Evolutionary conservation across 2,329 filamentous ascomycete genomes (phyloP).

Genomic region (Aureobasidium melanogenum): DNA sequence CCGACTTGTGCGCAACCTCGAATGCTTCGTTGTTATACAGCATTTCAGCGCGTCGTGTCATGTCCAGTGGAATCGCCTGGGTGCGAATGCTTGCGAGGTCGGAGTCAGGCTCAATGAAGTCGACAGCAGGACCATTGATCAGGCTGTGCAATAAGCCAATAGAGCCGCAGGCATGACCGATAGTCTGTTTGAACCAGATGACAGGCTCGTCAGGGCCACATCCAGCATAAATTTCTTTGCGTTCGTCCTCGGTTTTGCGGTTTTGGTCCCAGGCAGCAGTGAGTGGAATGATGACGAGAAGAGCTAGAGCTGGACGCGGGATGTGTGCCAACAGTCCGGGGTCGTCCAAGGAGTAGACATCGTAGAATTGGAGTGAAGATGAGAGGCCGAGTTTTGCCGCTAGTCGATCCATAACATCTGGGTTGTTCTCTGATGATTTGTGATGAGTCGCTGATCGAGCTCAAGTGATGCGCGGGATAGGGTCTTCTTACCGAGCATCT

Average conservation of each 20-base stretch:
- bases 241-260: slow-evolving; percentile 34
- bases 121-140: slow-evolving; percentile 39
- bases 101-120: slow-evolving; percentile 35
- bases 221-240: slow-evolving; percentile 35
- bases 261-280: slow-evolving; percentile 31
- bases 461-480: too few relatives aligned
- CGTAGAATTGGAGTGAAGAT: slow-evolving; percentile 41
- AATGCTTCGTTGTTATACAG: slow-evolving; percentile 41
- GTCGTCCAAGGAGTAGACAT: slow-evolving; percentile 46
- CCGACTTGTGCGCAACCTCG: slow-evolving; percentile 35
- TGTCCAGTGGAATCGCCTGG: slow-evolving; percentile 35
- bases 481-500: not conserved
- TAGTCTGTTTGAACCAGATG: slow-evolving; percentile 52
- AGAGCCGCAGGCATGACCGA: slow-evolving; percentile 50
- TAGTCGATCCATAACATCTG: slow-evolving; percentile 43
- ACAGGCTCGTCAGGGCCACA: slow-evolving; percentile 43
- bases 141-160: slow-evolving; percentile 49
- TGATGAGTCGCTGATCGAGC: too few relatives aligned
- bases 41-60: slow-evolving; percentile 39
- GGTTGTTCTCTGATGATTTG: slow-evolving; percentile 42
- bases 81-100: slow-evolving; percentile 37
- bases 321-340: slow-evolving; percentile 40
- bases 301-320: slow-evolving; percentile 44
- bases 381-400: slow-evolving; percentile 42
- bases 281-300: slow-evolving; percentile 45